phyloP scores from a whole-genome alignment of 2,329 filamentous ascomycete species.

The Pseudocercospora fijiensis region DNA sequence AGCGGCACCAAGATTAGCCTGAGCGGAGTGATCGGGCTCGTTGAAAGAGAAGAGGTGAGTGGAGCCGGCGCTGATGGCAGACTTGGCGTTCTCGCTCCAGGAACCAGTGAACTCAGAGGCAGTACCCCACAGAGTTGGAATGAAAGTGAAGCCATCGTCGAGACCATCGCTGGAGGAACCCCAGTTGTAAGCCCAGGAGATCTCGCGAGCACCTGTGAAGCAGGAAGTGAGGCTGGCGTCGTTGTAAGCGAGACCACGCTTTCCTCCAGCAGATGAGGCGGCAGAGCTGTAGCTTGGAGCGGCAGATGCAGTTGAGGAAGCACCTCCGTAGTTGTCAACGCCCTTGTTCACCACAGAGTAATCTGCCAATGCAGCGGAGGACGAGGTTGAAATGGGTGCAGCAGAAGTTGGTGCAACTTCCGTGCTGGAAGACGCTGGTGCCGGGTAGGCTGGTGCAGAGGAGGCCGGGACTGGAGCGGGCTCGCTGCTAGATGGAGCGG shows the following conservation, averaged over 20 bases:
- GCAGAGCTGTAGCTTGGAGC: slow-evolving; percentile 20
- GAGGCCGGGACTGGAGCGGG: slow-evolving; percentile 22
- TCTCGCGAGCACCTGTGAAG: slow-evolving; percentile 50
- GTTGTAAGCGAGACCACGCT: slow-evolving; percentile 71
- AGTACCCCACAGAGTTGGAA: slow-evolving; percentile 62
- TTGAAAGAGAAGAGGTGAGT: slow-evolving; percentile 67
- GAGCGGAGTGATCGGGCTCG: slow-evolving; percentile 64
- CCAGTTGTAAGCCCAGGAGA: slow-evolving; percentile 71
- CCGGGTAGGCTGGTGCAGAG: slow-evolving; percentile 21
- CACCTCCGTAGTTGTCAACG: slow-evolving; percentile 11
- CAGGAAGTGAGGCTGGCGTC: slow-evolving; percentile 52
- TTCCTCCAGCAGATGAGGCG: slow-evolving; percentile 41
- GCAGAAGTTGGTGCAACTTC: slow-evolving; percentile 17
- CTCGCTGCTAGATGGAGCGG: slow-evolving; percentile 19
- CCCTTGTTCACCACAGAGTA: slow-evolving; percentile 12
- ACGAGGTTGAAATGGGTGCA: slow-evolving; percentile 11
- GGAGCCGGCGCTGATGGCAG: slow-evolving; percentile 55
- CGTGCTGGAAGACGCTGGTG: slow-evolving; percentile 21
- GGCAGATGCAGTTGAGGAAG: slow-evolving; percentile 25
- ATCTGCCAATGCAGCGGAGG: slow-evolving; percentile 9
- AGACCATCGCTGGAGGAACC: slow-evolving; percentile 50
- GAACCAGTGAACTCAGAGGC: slow-evolving; percentile 44
- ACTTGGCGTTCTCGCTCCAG: slow-evolving; percentile 55
- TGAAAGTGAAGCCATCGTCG: slow-evolving; percentile 53
- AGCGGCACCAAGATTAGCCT: slow-evolving; percentile 58